These are phyloP conservation scores for Teratosphaeria nubilosa DNA, from an alignment of 2,329 filamentous ascomycete genomes.

Conservation along the genomic window DNA sequence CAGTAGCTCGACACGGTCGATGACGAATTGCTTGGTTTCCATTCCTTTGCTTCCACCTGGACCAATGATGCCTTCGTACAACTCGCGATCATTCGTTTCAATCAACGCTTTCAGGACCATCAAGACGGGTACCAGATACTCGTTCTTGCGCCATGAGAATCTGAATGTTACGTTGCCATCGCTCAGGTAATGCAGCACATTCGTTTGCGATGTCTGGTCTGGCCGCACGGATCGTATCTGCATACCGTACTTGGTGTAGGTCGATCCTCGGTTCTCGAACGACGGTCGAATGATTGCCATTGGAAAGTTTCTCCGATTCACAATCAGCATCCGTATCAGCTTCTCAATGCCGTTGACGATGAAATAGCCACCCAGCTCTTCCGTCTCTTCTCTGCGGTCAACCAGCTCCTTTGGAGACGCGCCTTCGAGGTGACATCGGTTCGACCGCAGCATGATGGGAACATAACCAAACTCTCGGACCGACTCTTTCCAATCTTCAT, in stretches of 20 bases:
- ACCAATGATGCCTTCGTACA: constrained; percentile 88
- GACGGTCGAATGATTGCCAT: constrained; percentile 88
- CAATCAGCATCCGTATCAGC: constrained; percentile 81
- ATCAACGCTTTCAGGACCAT: constrained; percentile 94
- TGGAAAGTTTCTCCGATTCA: constrained; percentile 86
- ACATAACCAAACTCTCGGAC: constrained; percentile 78
- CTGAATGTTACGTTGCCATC: constrained; percentile 95
- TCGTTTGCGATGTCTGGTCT: constrained; percentile 97
- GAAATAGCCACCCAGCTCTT: constrained; percentile 94
- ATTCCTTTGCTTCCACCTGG: constrained; percentile 63
- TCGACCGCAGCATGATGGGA: constrained; percentile 89
- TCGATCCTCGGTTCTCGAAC: constrained; percentile 74
- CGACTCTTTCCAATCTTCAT: constrained; percentile 72
- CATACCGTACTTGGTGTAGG: constrained; percentile 84
- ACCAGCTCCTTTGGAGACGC: constrained; percentile 76
- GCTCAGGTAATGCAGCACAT: constrained; percentile 87
- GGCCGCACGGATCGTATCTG: constrained; percentile 85
- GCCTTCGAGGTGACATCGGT: constrained; percentile 79
- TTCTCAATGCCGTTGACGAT: constrained; percentile 97
- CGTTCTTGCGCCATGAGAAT: constrained; percentile 96
- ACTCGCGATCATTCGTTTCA: constrained; percentile 92
- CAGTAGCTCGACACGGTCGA: constrained; percentile 84
- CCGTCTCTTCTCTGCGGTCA: constrained; percentile 81
- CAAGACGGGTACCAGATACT: constrained; percentile 90
- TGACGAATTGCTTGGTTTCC: constrained; percentile 78